Evolutionary conservation across 345 rosid genomes (phyloP).

Genomic region (Sisymbrium irio): DNA sequence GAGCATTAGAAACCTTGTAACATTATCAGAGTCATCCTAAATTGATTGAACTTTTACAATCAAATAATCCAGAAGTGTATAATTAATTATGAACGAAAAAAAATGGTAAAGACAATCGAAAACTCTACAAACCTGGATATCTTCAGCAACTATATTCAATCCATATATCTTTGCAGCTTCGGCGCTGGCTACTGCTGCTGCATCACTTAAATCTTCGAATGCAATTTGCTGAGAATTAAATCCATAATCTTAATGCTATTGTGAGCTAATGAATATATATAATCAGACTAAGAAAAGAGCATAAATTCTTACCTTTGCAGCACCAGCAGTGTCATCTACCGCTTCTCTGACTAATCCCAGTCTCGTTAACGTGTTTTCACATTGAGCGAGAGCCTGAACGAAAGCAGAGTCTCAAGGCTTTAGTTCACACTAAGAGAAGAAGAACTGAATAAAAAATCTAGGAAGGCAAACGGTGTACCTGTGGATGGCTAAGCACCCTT

Average conservation of each 20-base stretch:
- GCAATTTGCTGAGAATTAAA: slow-evolving; percentile 59
- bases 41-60: slow-evolving; percentile 26
- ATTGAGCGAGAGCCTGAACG: slow-evolving; percentile 93
- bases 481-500: slow-evolving; percentile 98
- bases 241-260: slow-evolving; percentile 4
- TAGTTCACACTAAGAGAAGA: neutral
- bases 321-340: slow-evolving; percentile 95
- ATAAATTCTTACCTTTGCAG: slow-evolving; percentile 66
- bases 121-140: slow-evolving; percentile 70
- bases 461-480: slow-evolving; percentile 46
- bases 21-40: slow-evolving; percentile 85
- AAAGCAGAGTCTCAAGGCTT: neutral
- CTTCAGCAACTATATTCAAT: slow-evolving; percentile 79
- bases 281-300: neutral
- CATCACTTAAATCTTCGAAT: slow-evolving; percentile 53
- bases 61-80: slow-evolving; percentile 12
- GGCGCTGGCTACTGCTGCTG: slow-evolving; percentile 93
- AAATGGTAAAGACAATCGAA: neutral
- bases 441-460: neutral
- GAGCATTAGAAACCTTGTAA: slow-evolving; percentile 91
- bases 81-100: neutral
- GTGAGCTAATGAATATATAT: neutral
- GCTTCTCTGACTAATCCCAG: slow-evolving; percentile 89
- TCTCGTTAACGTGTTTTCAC: slow-evolving; percentile 82
- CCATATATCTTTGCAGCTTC: slow-evolving; percentile 81